Base-by-base conservation (phyloP, 2,329 filamentous ascomycete species). In the Phialophora expanda region DNA sequence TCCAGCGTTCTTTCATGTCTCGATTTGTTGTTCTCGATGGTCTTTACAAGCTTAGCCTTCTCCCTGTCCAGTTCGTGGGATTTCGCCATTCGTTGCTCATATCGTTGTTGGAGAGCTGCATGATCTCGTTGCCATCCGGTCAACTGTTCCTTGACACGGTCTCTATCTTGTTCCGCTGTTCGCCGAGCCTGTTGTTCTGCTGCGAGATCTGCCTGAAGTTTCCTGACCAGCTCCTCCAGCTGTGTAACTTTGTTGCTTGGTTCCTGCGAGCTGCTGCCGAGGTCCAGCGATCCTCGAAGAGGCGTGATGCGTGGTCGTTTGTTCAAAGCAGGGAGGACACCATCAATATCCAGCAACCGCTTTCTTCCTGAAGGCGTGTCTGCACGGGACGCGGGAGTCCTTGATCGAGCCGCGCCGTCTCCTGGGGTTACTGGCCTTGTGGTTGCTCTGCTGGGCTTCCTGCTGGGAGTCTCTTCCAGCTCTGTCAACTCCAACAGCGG, bases 241-340 rank as follows among this genome's bases (percentile, higher is more conserved):
- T 70, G 53, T 73, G 72, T 54, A 75, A 68, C 48, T 73, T 74
- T 54, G 44, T 38, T 58, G 71, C 44, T 75, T 72, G 63, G 26
- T 44, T 62, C 62, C 41, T 38, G 61, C 28, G 14, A 6, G 56
- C 24, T 44, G 38, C 63, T 61, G 38, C 24, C 54, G 22, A 6
- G 69, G 70, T 44, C 75, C 75, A 2, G 72, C 5, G 75, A 76
- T 28, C 79, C 76, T 5, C 75, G 77, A 20, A 78, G 67, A 60
- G 80, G 78, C 28, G 75, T 77, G 38, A 80, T 68, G 30, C 78
- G 75, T 56, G 75, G 76, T 38, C 79, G 74, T 69, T 82, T 82
- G 69, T 78, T 69, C 66, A 75, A 63, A 22, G 65, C 54, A 2
- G 63, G 57, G 14, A 65, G n/a, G 54, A 38, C n/a, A 6, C 61